Evolutionary conservation across 805 yeast species (phyloP).

Genomic region (Candida glaebosa): DNA sequence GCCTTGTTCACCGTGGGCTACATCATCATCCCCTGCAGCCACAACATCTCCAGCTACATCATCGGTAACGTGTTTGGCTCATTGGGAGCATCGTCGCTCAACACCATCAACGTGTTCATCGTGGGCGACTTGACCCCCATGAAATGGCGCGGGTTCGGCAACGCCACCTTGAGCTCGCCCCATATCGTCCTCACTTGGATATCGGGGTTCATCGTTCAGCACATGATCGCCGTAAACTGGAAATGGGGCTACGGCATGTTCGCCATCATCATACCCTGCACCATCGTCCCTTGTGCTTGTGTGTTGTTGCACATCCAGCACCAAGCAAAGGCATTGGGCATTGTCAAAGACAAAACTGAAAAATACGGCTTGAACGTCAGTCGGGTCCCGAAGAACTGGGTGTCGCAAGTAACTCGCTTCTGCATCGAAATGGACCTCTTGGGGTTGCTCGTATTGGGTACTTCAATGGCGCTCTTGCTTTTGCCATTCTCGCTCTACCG

Average conservation of each 20-base stretch:
- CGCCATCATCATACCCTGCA: slow-evolving; percentile 43
- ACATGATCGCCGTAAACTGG: slow-evolving; percentile 38
- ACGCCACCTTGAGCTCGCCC: slow-evolving; percentile 29
- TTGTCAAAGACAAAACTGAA: slow-evolving; percentile 6
- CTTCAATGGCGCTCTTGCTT: slow-evolving; percentile 35
- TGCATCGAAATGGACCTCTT: slow-evolving; percentile 35
- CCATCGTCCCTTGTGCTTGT: slow-evolving; percentile 28
- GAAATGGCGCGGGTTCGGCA: slow-evolving; percentile 22
- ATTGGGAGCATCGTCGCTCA: slow-evolving; percentile 20
- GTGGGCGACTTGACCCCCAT: slow-evolving; percentile 23
- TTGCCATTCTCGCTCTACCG: slow-evolving; percentile 37
- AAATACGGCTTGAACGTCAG: background rate
- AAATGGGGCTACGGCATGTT: slow-evolving; percentile 54
- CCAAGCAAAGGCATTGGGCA: slow-evolving; percentile 17
- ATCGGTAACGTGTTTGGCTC: slow-evolving; percentile 21
- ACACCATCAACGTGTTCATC: slow-evolving; percentile 13
- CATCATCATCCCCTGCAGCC: slow-evolving; percentile 19
- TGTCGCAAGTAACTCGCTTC: background rate
- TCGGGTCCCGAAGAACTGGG: background rate
- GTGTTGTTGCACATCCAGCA: slow-evolving; percentile 30
- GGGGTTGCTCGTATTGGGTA: slow-evolving; percentile 35
- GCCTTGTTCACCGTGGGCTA: slow-evolving; percentile 18
- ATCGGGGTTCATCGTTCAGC: slow-evolving; percentile 33
- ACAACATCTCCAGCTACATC: slow-evolving; percentile 19
- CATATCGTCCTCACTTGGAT: slow-evolving; percentile 41